Conservation (phyloP, 495 filamentous ascomycete genomes). For the Xylaria longipes region DNA sequence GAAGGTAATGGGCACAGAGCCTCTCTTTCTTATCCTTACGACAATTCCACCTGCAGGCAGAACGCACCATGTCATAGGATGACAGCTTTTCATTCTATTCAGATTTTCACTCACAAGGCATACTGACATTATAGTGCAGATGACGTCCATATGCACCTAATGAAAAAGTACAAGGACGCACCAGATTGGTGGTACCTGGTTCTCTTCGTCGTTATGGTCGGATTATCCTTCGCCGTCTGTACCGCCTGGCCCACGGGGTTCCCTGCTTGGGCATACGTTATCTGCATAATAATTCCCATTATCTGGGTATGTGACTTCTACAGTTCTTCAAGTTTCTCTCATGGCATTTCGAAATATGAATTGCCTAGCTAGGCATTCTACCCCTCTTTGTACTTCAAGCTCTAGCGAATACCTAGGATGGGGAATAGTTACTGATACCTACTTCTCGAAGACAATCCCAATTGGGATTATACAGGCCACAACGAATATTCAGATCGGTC, state of each 20-base stretch:
- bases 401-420: not conserved
- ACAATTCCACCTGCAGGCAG: too few relatives aligned
- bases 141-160: constrained; percentile 70
- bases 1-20: constrained; percentile 36
- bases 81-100: not conserved
- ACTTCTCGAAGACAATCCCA: constrained; percentile 47
- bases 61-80: not conserved
- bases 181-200: constrained; percentile 62
- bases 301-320: constrained; percentile 43
- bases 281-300: constrained; percentile 63
- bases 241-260: constrained; percentile 69
- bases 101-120: not conserved
- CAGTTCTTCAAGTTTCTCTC: not conserved
- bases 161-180: constrained; percentile 63
- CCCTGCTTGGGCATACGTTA: constrained; percentile 68
- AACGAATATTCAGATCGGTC: constrained; percentile 70
- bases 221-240: constrained; percentile 57
- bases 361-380: not conserved
- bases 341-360: not conserved
- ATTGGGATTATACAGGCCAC: constrained; percentile 67
- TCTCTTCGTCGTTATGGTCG: constrained; percentile 52
- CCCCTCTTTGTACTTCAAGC: not conserved
- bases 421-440: not conserved
- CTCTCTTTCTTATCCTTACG: not conserved
- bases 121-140: constrained; percentile 30